phyloP scores from a whole-genome alignment of 2,329 filamentous ascomycete genomes.

The Alternaria ventricosa region DNA sequence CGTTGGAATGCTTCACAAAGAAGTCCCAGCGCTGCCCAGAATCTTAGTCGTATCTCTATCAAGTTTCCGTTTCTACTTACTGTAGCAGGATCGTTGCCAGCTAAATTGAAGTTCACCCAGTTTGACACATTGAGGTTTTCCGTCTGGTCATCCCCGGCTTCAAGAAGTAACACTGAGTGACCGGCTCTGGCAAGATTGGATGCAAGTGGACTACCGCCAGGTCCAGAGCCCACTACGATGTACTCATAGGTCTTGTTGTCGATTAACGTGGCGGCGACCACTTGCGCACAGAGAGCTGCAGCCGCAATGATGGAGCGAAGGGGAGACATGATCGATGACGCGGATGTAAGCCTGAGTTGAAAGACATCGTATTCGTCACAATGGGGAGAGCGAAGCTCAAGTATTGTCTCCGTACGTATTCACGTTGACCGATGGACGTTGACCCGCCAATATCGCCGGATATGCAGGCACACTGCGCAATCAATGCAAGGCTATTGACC shows the following conservation, averaged over 20 bases:
- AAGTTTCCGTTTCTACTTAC: fast-evolving
- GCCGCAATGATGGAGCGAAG: not conserved
- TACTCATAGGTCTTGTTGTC: constrained; percentile 53
- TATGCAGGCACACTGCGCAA: constrained; percentile 6
- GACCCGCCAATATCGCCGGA: constrained; percentile 1
- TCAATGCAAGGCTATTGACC: not conserved
- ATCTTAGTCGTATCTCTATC: not conserved
- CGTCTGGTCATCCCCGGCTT: constrained; percentile 64
- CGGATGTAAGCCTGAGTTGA: too few relatives aligned
- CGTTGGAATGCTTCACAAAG: constrained; percentile 65
- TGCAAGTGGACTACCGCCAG: constrained; percentile 23
- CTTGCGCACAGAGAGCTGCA: not conserved
- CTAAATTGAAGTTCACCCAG: constrained; percentile 56
- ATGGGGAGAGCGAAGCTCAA: not conserved
- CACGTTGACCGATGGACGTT: not conserved
- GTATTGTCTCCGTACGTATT: not conserved
- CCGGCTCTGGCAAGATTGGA: constrained; percentile 51
- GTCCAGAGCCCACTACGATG: constrained; percentile 59
- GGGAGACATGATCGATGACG: not conserved
- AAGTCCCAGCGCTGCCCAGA: constrained; percentile 61
- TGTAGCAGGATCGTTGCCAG: constrained; percentile 43
- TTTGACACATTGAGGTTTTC: constrained; percentile 59
- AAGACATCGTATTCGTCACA: too few relatives aligned
- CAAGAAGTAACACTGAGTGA: constrained; percentile 63
- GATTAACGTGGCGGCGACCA: not conserved